A percentile compares a stretch with the other conserved stretches of the same genome.
These are phyloP conservation scores for Trichodelitschia bisporula DNA, from an alignment of 495 filamentous ascomycete genomes.

Conservation along the genomic window DNA sequence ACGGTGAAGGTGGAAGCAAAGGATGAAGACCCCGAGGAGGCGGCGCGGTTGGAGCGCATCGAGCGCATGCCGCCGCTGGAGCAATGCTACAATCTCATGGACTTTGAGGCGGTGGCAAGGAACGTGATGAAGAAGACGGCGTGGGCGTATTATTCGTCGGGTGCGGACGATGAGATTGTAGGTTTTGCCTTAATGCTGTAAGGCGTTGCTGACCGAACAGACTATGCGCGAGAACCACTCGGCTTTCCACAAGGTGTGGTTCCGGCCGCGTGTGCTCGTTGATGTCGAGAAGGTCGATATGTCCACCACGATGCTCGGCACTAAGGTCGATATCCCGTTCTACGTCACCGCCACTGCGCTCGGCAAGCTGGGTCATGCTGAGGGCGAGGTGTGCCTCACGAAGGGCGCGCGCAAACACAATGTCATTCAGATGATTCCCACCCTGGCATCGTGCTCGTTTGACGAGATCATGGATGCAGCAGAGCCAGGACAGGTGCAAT, in stretches of 20 bases:
- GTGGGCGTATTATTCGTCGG: conserved; percentile 93
- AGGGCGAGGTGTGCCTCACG: conserved; percentile 81
- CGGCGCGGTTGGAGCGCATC: conserved; percentile 48
- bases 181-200: conserved; percentile 10
- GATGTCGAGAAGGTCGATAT: conserved; percentile 74
- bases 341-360: conserved; percentile 85
- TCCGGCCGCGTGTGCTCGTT: conserved; percentile 62
- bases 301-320: conserved; percentile 74
- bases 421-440: conserved; percentile 92
- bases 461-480: conserved; percentile 86
- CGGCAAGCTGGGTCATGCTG: conserved; percentile 70
- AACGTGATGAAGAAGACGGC: conserved; percentile 80
- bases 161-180: conserved; percentile 92
- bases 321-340: conserved; percentile 58
- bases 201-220: conserved; percentile 18
- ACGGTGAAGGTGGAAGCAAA: conserved; percentile 56
- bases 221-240: conserved; percentile 92
- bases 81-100: conserved; percentile 84
- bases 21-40: conserved; percentile 49
- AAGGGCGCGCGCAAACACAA: conserved; percentile 61
- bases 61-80: conserved; percentile 55
- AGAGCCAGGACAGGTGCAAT: conserved; percentile 63
- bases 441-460: conserved; percentile 90
- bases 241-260: conserved; percentile 96
- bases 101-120: conserved; percentile 80